These are phyloP conservation scores for Dimocarpus longan DNA, from an alignment of 345 rosid genomes.

Conservation along the genomic window DNA sequence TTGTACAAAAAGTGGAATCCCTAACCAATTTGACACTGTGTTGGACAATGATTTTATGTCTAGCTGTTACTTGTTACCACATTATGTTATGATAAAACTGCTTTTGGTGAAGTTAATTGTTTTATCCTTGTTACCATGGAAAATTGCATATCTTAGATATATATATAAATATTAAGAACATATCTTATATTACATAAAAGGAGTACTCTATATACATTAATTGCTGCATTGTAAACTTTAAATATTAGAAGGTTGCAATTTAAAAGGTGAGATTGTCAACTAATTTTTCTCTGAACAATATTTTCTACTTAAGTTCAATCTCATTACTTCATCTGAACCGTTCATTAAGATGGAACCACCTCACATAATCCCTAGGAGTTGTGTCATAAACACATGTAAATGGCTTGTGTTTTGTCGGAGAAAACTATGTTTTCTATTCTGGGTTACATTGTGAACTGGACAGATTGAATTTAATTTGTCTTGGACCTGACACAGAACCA, in stretches of 20 bases:
- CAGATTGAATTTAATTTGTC: neutral
- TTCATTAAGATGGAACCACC: neutral
- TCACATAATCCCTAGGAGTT: neutral
- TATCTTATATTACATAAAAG: neutral
- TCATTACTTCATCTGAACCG: neutral
- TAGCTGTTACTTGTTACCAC: neutral
- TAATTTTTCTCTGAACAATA: neutral
- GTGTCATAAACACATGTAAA: neutral
- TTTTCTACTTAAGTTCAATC: neutral
- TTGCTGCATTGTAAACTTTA: neutral
- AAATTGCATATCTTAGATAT: neutral
- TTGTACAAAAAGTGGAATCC: neutral
- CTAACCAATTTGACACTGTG: neutral
- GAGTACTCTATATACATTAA: neutral
- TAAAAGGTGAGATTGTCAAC: neutral
- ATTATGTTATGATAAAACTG: neutral
- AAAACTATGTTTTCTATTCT: neutral
- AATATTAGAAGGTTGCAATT: neutral
- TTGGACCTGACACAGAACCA: constrained; percentile 7
- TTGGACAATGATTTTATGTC: neutral
- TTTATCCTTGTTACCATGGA: no score
- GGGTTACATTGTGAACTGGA: neutral
- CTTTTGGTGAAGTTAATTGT: neutral
- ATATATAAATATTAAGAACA: neutral
- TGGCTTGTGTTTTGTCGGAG: neutral